Conservation (phyloP, 257 asterid species). For the Anisodus acutangulus region DNA sequence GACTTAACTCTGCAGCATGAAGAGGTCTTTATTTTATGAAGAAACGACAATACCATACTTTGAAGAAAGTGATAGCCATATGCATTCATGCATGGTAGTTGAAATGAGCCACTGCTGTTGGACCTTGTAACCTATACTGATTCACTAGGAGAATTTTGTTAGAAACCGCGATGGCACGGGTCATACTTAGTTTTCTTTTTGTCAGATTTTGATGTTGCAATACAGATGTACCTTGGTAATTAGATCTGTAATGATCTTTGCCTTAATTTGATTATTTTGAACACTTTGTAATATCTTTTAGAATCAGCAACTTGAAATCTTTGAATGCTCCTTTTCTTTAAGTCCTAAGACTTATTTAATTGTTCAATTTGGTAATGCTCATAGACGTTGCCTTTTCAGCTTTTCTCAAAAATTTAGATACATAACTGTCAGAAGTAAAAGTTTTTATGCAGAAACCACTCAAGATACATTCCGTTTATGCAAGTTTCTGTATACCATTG, state of each 20-base stretch:
- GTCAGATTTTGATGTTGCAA: conserved; percentile 1
- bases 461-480: neutral
- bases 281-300: neutral
- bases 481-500: neutral
- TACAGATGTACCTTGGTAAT: neutral
- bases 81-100: neutral
- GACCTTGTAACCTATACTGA: conserved; percentile 22
- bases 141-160: conserved; percentile 9
- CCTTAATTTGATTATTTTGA: neutral
- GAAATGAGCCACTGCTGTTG: neutral
- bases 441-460: neutral
- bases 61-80: neutral
- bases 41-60: neutral
- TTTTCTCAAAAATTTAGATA: too few relatives aligned
- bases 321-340: neutral
- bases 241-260: neutral
- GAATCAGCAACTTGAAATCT: neutral
- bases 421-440: neutral
- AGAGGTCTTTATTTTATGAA: neutral
- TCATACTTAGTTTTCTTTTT: neutral
- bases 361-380: too few relatives aligned
- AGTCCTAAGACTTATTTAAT: too few relatives aligned
- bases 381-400: too few relatives aligned
- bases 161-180: neutral
- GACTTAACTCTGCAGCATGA: neutral